Conservation (phyloP, 306 rosid species). For the Begonia fuchsioides region DNA sequence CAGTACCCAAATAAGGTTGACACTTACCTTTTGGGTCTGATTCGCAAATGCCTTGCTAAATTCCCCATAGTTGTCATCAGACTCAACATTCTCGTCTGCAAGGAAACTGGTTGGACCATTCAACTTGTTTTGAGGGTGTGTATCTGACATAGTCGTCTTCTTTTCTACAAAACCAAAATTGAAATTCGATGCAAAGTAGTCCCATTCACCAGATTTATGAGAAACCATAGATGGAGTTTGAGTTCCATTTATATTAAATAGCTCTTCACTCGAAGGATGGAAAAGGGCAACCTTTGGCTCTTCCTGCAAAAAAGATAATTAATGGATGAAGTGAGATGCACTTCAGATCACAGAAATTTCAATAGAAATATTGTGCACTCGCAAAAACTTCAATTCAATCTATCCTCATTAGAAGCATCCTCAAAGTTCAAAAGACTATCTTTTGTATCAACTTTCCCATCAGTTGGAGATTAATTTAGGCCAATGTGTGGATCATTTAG, state of each 20-base stretch:
- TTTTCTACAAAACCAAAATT: conserved; percentile 3
- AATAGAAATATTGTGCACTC: conserved; percentile 2
- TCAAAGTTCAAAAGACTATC: conserved; percentile 30
- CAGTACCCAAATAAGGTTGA: no score
- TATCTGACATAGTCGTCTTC: not conserved
- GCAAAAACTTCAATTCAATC: conserved; percentile 19
- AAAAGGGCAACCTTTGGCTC: conserved; percentile 8
- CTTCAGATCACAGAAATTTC: no score
- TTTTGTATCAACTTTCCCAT: conserved; percentile 8
- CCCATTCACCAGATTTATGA: conserved; percentile 11
- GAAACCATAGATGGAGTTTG: conserved; percentile 6
- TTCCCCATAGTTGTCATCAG: conserved; percentile 28
- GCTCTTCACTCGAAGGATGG: conserved; percentile 9
- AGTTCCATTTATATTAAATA: not conserved
- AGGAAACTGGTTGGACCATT: conserved; percentile 19
- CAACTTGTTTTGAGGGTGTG: conserved; percentile 7
- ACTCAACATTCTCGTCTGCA: no score
- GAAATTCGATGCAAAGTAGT: conserved; percentile 9
- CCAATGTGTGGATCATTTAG: conserved; percentile 14
- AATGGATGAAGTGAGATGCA: no score
- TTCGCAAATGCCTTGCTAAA: conserved; percentile 22
- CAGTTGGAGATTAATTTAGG: conserved; percentile 10
- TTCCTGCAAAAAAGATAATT: conserved; percentile 11
- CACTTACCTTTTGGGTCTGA: not conserved
- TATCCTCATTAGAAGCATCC: conserved; percentile 28